Evolutionary conservation across 2,329 filamentous ascomycete species (phyloP).

Genomic region (Colletotrichum chrysophilum): DNA sequence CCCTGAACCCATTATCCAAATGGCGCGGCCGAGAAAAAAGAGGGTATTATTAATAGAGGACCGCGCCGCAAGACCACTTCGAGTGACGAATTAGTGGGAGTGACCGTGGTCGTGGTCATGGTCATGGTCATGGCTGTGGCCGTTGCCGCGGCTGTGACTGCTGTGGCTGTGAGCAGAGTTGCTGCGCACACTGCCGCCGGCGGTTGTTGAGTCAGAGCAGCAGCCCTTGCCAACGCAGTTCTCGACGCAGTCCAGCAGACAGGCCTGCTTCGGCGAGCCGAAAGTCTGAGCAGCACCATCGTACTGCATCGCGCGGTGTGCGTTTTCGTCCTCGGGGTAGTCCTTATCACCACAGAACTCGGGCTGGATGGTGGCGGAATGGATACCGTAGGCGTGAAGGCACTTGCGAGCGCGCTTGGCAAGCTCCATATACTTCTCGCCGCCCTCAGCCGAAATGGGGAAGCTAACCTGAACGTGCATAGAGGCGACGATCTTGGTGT

Average conservation of each 20-base stretch:
- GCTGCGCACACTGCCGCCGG: slow-evolving; percentile 36
- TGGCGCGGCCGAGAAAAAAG: not conserved
- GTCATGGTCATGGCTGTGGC: not conserved
- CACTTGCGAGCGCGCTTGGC: slow-evolving; percentile 84
- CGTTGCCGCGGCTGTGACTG: slow-evolving; percentile 29
- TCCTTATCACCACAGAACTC: slow-evolving; percentile 72
- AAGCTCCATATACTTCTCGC: slow-evolving; percentile 86
- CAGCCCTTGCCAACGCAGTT: slow-evolving; percentile 52
- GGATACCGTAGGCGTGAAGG: slow-evolving; percentile 93
- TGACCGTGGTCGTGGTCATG: slow-evolving; percentile 7
- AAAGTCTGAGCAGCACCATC: slow-evolving; percentile 37
- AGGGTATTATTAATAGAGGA: not conserved
- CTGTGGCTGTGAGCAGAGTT: slow-evolving; percentile 31
- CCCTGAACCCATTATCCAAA: not conserved
- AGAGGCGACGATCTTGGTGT: slow-evolving; percentile 91
- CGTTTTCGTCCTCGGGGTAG: slow-evolving; percentile 44
- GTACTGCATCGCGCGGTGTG: slow-evolving; percentile 33
- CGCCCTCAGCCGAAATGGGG: slow-evolving; percentile 82
- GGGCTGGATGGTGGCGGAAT: slow-evolving; percentile 96
- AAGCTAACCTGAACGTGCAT: slow-evolving; percentile 94
- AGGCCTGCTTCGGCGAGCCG: slow-evolving; percentile 32
- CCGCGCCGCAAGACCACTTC: not conserved
- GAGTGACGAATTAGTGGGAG: not conserved
- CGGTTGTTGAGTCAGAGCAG: slow-evolving; percentile 38
- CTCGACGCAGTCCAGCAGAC: slow-evolving; percentile 59